These are phyloP conservation scores for Fusarium metavorans DNA, from an alignment of 2,329 filamentous ascomycete genomes.

Conservation along the genomic window DNA sequence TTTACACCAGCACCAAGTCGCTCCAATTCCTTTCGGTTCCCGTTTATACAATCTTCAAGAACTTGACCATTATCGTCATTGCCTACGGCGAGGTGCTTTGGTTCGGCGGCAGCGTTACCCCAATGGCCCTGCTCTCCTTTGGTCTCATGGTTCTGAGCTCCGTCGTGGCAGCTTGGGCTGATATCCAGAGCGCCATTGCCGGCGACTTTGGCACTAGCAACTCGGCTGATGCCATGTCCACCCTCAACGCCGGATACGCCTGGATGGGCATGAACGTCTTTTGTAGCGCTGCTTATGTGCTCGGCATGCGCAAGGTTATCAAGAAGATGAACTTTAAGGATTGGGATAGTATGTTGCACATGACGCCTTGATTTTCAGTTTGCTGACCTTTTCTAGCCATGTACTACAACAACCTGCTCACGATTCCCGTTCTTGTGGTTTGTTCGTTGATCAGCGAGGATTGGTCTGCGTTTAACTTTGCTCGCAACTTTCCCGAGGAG, in stretches of 20 bases:
- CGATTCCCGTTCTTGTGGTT: conserved; percentile 89
- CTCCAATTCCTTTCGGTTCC: conserved; percentile 97
- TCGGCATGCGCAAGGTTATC: conserved; percentile 97
- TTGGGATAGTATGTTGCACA: conserved; percentile 86
- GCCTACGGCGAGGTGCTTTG: conserved; percentile 98
- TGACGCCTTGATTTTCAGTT: conserved; percentile 6
- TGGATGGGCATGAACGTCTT: conserved; percentile 99
- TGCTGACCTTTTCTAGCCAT: conserved; percentile 75
- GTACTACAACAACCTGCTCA: conserved; percentile 99
- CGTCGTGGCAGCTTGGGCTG: conserved; percentile 94
- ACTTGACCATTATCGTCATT: conserved; percentile 98
- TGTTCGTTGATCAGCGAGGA: conserved; percentile 88
- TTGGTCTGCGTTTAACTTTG: conserved; percentile 88
- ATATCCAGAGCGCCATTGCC: conserved; percentile 87
- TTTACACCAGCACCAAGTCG: conserved; percentile 96
- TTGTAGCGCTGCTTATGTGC: conserved; percentile 88
- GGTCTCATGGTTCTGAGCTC: conserved; percentile 97
- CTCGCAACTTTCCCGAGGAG: conserved; percentile 88
- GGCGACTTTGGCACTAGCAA: conserved; percentile 69
- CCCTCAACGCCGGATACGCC: conserved; percentile 92
- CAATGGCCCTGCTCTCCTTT: conserved; percentile 90
- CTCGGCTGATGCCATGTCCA: conserved; percentile 82
- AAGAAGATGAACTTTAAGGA: conserved; percentile 99
- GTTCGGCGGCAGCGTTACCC: conserved; percentile 94
- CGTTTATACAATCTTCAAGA: conserved; percentile 99